These are phyloP conservation scores for Circinella minor DNA, from an alignment of 371 early-diverging fungal genomes.

Conservation along the genomic window DNA sequence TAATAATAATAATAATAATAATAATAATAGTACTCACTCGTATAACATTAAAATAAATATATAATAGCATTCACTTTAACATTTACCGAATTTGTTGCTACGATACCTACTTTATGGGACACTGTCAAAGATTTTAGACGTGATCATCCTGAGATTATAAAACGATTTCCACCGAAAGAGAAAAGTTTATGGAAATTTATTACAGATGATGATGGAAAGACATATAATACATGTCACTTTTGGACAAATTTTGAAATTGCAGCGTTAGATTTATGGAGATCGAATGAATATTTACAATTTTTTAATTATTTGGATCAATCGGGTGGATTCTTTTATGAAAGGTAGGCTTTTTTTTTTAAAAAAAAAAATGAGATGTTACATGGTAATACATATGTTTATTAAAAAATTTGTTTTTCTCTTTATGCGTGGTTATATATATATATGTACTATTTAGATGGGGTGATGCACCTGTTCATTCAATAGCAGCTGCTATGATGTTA, in stretches of 20 bases:
- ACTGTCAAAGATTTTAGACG: slow-evolving; percentile 50
- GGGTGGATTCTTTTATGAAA: slow-evolving; percentile 95
- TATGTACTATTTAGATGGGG: slow-evolving; percentile 82
- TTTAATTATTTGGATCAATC: slow-evolving; percentile 85
- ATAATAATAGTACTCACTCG: no score
- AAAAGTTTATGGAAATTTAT: slow-evolving; percentile 49
- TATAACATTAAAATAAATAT: no score
- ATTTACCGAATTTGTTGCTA: slow-evolving; percentile 76
- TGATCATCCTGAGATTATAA: slow-evolving; percentile 41
- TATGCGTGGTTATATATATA: slow-evolving; percentile 68
- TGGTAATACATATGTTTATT: no score
- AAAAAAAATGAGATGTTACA: no score
- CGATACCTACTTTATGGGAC: slow-evolving; percentile 85
- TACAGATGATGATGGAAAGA: slow-evolving; percentile 37
- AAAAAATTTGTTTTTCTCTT: no score
- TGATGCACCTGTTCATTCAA: slow-evolving; percentile 95
- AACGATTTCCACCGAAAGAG: slow-evolving; percentile 34
- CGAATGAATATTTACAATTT: slow-evolving; percentile 68
- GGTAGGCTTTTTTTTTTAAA: no score
- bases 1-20: no score
- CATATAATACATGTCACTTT: slow-evolving; percentile 87
- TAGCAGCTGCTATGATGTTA: slow-evolving; percentile 76
- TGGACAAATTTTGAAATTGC: slow-evolving; percentile 82
- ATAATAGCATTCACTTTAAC: slow-evolving; percentile 68
- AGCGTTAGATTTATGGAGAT: slow-evolving; percentile 79